Percentiles rank a stretch among this genome's conserved stretches.
These are phyloP conservation scores for Exophiala viscosa DNA, from an alignment of 2,329 filamentous ascomycete genomes.

Conservation along the genomic window DNA sequence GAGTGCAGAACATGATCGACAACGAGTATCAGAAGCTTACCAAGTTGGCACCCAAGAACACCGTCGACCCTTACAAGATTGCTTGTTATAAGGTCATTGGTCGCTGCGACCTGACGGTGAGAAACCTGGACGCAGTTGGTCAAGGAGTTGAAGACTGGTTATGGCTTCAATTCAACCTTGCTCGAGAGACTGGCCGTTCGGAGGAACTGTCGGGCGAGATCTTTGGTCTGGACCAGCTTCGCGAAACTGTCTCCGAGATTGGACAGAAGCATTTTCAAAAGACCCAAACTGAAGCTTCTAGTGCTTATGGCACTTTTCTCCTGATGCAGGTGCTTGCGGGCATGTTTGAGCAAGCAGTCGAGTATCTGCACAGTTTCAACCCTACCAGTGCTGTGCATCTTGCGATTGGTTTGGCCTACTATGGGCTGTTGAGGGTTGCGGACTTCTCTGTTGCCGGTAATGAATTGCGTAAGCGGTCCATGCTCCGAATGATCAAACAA, in stretches of 20 bases:
- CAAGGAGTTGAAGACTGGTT: constrained; percentile 64
- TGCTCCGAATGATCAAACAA: constrained; percentile 22
- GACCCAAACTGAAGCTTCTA: constrained; percentile 69
- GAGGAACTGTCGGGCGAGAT: constrained; percentile 61
- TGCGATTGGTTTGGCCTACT: constrained; percentile 81
- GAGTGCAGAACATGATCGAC: constrained; percentile 80
- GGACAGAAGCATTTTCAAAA: constrained; percentile 88
- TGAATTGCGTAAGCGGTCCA: constrained; percentile 54
- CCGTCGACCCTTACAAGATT: constrained; percentile 90
- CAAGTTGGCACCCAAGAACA: constrained; percentile 78
- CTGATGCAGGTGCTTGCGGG: constrained; percentile 86
- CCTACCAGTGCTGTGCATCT: constrained; percentile 95
- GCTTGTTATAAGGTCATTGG: constrained; percentile 98
- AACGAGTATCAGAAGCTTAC: constrained; percentile 84
- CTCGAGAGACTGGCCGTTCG: constrained; percentile 57
- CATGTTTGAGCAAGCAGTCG: constrained; percentile 89
- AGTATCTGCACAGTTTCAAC: constrained; percentile 85
- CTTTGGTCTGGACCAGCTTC: constrained; percentile 65
- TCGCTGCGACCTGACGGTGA: constrained; percentile 59
- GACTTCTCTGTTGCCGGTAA: constrained; percentile 72
- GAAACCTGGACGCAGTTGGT: constrained; percentile 55
- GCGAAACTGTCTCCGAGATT: constrained; percentile 79
- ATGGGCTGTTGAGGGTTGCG: constrained; percentile 81
- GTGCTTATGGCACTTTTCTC: constrained; percentile 85
- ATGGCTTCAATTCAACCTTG: constrained; percentile 63